Conservation (phyloP, 2,329 filamentous ascomycete genomes). For the Penicillium sp. region DNA sequence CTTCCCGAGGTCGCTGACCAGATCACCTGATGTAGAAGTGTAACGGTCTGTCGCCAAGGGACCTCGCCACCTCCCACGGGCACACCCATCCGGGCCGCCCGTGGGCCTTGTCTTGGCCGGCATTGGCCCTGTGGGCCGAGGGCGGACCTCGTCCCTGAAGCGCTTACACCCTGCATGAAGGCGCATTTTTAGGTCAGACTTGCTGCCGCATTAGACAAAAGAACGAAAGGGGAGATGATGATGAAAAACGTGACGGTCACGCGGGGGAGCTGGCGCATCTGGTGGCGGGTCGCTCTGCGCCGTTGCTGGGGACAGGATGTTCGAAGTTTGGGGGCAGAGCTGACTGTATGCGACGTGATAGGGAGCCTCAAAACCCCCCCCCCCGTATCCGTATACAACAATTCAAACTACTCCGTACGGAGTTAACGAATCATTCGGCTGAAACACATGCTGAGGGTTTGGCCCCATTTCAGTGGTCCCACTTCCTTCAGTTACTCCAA, state of each 20-base stretch:
- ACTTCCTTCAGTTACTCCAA: background rate
- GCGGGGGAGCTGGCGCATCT: background rate
- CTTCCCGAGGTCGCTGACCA: background rate
- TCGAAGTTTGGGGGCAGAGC: background rate
- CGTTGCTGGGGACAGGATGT: background rate
- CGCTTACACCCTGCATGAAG: background rate
- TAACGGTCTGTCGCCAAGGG: too few species aligned
- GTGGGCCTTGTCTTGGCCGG: background rate
- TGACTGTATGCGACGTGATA: background rate
- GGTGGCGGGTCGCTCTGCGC: background rate
- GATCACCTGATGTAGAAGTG: background rate
- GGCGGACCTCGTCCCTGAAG: background rate
- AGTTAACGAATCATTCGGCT: background rate
- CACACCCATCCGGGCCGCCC: too few species aligned
- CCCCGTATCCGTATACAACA: background rate
- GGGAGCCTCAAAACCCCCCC: background rate
- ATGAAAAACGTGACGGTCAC: too few species aligned
- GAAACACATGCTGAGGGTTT: background rate
- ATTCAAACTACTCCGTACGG: too few species aligned
- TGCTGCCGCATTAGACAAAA: background rate
- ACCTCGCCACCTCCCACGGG: too few species aligned
- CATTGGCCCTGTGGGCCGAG: background rate
- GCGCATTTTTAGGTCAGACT: background rate
- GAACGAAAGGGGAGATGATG: background rate
- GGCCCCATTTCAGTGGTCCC: background rate